phyloP scores from a whole-genome alignment of 2,329 filamentous ascomycete species.

The Bipolaris cookei region DNA sequence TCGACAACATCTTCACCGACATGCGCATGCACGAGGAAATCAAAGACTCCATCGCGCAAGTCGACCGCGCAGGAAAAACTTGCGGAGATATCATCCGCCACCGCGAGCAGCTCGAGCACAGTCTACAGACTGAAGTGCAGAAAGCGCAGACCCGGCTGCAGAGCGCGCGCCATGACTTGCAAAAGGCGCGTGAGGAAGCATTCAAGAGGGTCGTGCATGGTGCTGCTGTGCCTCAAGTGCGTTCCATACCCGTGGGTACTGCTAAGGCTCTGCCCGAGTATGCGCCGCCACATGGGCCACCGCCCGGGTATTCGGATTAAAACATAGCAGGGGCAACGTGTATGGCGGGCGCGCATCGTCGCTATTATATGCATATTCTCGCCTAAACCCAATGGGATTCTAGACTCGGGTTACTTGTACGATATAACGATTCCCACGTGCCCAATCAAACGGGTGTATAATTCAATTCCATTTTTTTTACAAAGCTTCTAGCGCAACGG shows the following conservation, averaged over 20 bases:
- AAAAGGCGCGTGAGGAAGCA: conserved; percentile 54
- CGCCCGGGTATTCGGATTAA: conserved; percentile 11
- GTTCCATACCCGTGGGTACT: not conserved
- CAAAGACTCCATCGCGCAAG: conserved; percentile 51
- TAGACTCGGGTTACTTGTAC: no score
- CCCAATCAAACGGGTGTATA: no score
- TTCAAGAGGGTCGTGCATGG: conserved; percentile 46
- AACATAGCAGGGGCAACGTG: no score
- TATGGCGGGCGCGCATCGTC: no score
- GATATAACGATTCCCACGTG: no score
- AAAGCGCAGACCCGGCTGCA: conserved; percentile 43
- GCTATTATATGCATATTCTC: no score
- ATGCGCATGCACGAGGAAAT: conserved; percentile 62
- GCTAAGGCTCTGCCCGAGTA: conserved; percentile 9
- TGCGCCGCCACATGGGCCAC: conserved; percentile 16
- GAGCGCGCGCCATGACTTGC: conserved; percentile 48
- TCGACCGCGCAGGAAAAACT: conserved; percentile 26
- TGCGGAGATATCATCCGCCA: conserved; percentile 46
- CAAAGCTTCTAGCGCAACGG: no score
- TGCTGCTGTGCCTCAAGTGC: not conserved
- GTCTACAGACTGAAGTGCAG: conserved; percentile 31
- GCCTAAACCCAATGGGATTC: no score
- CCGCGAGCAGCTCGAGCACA: conserved; percentile 39
- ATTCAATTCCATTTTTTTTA: no score
- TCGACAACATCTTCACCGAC: conserved; percentile 62